Conservation (phyloP, 2,329 filamentous ascomycete genomes). For the Cercospora zeae-maydis region DNA sequence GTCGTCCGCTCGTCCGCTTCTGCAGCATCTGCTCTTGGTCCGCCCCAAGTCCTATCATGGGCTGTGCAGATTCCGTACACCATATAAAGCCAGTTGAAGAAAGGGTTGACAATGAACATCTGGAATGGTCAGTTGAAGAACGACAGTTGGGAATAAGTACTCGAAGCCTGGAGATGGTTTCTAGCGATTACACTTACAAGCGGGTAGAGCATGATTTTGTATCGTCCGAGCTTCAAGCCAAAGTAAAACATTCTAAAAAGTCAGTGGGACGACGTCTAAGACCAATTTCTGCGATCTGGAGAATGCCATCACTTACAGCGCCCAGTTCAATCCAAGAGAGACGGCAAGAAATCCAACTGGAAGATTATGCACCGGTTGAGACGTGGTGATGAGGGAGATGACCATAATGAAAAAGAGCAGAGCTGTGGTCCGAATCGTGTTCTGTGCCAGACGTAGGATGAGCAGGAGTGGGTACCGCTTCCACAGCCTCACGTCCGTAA, state of each 20-base stretch:
- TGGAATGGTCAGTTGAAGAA: background rate
- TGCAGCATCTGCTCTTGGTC: constrained; percentile 83
- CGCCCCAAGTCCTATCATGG: constrained; percentile 92
- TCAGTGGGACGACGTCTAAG: too few species aligned
- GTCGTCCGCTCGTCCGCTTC: constrained; percentile 72
- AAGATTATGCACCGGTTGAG: constrained; percentile 70
- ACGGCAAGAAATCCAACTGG: constrained; percentile 92
- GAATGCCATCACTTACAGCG: constrained; percentile 48
- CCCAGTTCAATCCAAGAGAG: constrained; percentile 87
- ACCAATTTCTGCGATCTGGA: too few species aligned
- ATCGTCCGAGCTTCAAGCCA: constrained; percentile 77
- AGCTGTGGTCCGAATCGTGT: constrained; percentile 91
- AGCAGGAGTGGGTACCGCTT: constrained; percentile 83
- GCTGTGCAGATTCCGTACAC: constrained; percentile 94
- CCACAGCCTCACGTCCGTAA: constrained; percentile 92
- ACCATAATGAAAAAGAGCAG: constrained; percentile 93
- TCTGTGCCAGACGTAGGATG: constrained; percentile 86
- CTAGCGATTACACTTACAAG: background rate
- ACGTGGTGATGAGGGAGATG: constrained; percentile 79
- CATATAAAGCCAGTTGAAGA: constrained; percentile 99
- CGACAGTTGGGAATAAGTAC: background rate
- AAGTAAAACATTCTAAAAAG: constrained; percentile 76
- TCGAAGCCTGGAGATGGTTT: background rate
- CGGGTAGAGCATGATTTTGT: constrained; percentile 73
- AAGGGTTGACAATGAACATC: constrained; percentile 83